Evolutionary conservation across 2,329 filamentous ascomycete genomes (phyloP).

Genomic region (Xylaria sp.): DNA sequence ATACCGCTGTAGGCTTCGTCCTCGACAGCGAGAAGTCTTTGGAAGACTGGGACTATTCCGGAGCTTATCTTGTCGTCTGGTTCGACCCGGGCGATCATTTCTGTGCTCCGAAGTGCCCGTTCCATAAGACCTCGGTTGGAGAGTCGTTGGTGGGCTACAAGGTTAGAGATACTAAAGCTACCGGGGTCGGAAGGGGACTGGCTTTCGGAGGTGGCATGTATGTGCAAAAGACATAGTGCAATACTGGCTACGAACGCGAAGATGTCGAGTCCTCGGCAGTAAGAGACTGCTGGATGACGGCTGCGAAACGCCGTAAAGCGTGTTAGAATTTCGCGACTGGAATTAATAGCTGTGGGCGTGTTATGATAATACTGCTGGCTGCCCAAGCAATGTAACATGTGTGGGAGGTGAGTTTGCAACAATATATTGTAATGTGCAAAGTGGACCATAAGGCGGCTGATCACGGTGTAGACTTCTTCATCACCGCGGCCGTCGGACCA

Average conservation of each 20-base stretch:
- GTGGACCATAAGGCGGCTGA: slow-evolving; percentile 55
- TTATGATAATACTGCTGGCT: slow-evolving; percentile 52
- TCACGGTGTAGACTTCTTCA: slow-evolving; percentile 46
- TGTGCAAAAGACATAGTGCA: slow-evolving; percentile 56
- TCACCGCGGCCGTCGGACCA: slow-evolving; percentile 22
- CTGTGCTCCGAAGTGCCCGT: slow-evolving; percentile 51
- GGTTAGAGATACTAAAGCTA: slow-evolving; percentile 41
- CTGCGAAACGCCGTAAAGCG: slow-evolving; percentile 54
- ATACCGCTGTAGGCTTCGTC: slow-evolving; percentile 36
- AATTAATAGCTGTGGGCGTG: slow-evolving; percentile 54
- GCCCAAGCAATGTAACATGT: slow-evolving; percentile 50
- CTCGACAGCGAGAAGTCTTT: slow-evolving; percentile 55
- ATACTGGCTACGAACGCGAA: slow-evolving; percentile 55
- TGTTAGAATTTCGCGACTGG: slow-evolving; percentile 56
- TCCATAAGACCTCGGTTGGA: slow-evolving; percentile 58
- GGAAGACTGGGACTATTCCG: slow-evolving; percentile 50
- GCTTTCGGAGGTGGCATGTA: slow-evolving; percentile 48
- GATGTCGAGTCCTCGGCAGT: slow-evolving; percentile 58
- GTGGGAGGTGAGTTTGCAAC: slow-evolving; percentile 58
- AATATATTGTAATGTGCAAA: slow-evolving; percentile 57
- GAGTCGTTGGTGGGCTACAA: slow-evolving; percentile 55
- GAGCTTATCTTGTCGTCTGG: slow-evolving; percentile 45
- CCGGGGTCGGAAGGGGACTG: slow-evolving; percentile 5
- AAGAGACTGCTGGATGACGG: slow-evolving; percentile 47
- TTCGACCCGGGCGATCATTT: slow-evolving; percentile 41